Percentiles rank a stretch among this genome's conserved stretches.
These are phyloP conservation scores for Solanum ahanhuiri DNA, from an alignment of 257 asterid genomes.

Conservation along the genomic window DNA sequence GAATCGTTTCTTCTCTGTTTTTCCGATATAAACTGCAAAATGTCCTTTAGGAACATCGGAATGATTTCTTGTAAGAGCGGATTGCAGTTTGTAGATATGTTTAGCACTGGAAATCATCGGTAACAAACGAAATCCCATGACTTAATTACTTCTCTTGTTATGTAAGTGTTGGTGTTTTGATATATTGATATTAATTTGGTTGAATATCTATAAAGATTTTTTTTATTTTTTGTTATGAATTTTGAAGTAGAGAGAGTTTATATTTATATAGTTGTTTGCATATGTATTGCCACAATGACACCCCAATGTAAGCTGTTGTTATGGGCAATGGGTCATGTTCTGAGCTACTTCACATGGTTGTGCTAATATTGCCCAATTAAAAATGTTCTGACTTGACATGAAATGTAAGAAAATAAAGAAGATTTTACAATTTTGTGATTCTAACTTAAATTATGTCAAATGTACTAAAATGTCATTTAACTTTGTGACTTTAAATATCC, in stretches of 20 bases:
- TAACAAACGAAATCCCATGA: not conserved
- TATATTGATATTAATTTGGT: not conserved
- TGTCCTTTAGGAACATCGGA: constrained; percentile 9
- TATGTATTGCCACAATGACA: not conserved
- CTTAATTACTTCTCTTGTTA: not conserved
- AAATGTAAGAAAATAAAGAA: no score
- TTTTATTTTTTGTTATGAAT: not conserved
- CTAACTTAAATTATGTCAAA: no score
- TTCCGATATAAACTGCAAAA: not conserved
- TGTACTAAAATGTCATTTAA: no score
- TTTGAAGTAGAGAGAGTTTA: not conserved
- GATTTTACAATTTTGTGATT: no score
- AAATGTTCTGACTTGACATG: no score
- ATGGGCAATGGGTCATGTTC: not conserved
- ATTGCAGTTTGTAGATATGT: not conserved
- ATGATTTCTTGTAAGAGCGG: not conserved
- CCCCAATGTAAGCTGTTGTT: not conserved
- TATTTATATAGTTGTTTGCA: not conserved
- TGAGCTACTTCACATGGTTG: not conserved
- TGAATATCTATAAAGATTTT: no score
- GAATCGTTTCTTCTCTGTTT: not conserved
- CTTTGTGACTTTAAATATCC: no score
- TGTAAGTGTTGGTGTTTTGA: not conserved
- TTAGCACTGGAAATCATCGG: not conserved
- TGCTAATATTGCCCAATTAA: not conserved